Evolutionary conservation across 495 filamentous ascomycete genomes (phyloP).

Genomic region (Cercophora newfieldiana): DNA sequence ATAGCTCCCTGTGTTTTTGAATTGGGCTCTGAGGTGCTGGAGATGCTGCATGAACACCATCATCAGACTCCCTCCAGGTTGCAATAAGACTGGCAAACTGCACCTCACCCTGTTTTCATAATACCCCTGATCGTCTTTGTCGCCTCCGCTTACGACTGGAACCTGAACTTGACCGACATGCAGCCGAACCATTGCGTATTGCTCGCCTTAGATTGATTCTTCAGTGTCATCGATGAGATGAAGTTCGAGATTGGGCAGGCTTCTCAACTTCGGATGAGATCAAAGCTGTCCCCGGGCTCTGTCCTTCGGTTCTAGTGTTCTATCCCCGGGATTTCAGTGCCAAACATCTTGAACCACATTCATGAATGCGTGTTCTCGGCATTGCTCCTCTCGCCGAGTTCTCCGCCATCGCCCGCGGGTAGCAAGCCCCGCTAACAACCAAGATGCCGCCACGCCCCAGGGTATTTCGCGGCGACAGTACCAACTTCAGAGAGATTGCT

Average conservation of each 20-base stretch:
- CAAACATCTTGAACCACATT: neutral
- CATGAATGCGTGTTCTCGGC: no score
- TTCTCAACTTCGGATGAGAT: neutral
- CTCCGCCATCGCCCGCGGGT: no score
- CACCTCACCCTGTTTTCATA: neutral
- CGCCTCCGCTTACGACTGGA: neutral
- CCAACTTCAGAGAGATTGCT: constrained; percentile 28
- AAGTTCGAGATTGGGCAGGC: neutral
- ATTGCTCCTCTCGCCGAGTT: no score
- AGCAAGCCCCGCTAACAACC: neutral
- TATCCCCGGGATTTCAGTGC: neutral
- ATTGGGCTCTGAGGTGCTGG: neutral
- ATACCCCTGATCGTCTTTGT: neutral
- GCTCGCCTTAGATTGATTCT: neutral
- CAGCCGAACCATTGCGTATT: neutral
- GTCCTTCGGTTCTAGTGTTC: neutral
- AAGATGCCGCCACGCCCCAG: constrained; percentile 23
- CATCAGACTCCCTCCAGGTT: neutral
- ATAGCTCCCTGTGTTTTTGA: constrained; percentile 7
- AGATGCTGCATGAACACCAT: neutral
- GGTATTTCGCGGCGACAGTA: constrained; percentile 18
- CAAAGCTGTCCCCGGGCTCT: neutral
- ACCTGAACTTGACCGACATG: neutral
- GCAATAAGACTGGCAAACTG: neutral
- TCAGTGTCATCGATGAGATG: neutral